Base-by-base conservation (phyloP, 768 basidiomycete species). In the Calocera cornea region DNA sequence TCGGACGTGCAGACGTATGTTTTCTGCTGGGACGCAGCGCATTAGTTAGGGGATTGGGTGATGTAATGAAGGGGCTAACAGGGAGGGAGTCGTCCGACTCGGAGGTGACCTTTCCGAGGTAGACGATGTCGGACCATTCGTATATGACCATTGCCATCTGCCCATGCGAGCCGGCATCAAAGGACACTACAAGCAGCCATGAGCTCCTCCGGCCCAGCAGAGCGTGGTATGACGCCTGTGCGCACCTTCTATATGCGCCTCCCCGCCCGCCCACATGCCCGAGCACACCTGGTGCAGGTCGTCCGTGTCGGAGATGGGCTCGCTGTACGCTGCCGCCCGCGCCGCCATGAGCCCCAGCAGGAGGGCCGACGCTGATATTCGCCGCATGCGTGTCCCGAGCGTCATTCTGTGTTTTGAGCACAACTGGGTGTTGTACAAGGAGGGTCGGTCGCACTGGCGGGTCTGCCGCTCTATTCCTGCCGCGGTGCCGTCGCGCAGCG, bases 131-230 rank as follows among this genome's bases (percentile, higher is more conserved):
- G 33, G 81, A 75, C 95, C 95, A 99, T 78, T 98, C 95, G 73
- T 97, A 99, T 27, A 99, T 86, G 65, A 95, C 89, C 83, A 97
- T 87, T 31, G 95, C 92, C 22, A 97, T 80, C 77, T 95, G 90
- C 40, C 95, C 95, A 72, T 86, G 80, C 1, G 93, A 93, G 3
- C 81, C 72, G 19, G 80, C 75, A 71, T 90, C 86, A 78, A 97
- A 98, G 2, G 86, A 86, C 68, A 95, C 79, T 83, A 71, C 66
- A 65, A 24, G 24, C n/a, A 22, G 19, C 38, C 47, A 50, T n/a
- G n/a, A n/a, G n/a, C n/a, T n/a, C n/a, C n/a, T n/a, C n/a, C n/a
- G n/a, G n/a, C n/a, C n/a, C n/a, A n/a, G n/a, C n/a, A n/a, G n/a
- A n/a, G n/a, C n/a, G n/a, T n/a, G n/a, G n/a, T n/a, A n/a, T n/a